Base-by-base conservation (phyloP, 768 basidiomycete species). In the Lentinus tigrinus region DNA sequence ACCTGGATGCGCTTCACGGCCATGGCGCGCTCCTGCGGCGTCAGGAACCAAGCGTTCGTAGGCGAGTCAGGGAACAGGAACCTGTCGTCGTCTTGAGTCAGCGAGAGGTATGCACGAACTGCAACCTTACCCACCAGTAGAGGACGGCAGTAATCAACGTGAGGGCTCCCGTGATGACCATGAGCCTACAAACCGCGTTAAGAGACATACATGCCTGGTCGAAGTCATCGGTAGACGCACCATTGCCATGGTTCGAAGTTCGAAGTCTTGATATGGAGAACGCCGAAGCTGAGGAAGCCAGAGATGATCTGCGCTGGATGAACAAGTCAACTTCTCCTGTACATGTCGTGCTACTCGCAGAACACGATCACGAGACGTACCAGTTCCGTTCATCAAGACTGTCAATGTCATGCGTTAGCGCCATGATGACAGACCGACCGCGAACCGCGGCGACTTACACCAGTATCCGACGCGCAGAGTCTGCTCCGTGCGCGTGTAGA, bases 381-480 rank as follows among this genome's bases (percentile, higher is more conserved):
- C 87, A 62, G 82, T 83, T 9, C 88, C 88, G 48, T 88, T 88
- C 88, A 89, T 89, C 54, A 90, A 72, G 66, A 88, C 88, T 87
- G 47, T 16, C 17, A 21, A 13, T 26, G 19, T 56, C 14, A 8
- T 24, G 21, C 43, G 21, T 46, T 11, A 46, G 43, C 21, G 14
- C 21, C 1, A 2, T 9, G 43, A 19, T 8, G 4, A 11, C 3
- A 19, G 43, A 9, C 3, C 43, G 43, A 9, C 21, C 2, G 7
- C 10, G 23, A 23, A 46, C 13, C 43, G 21, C 3, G 21, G 3
- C 3, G 4, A 74, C 87, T 72, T 68, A 89, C 88, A 89, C 87
- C 87, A 90, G 65, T 88, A 89, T 3, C 89, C 88, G 19, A 90
- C 81, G 11, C 89, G 74, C 39, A 81, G 61, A 0, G 86, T 89